Evolutionary conservation across 768 basidiomycete species (phyloP), one percentile per base, ranked within the genome.

Genomic region (Termitomyces sp.): DNA sequence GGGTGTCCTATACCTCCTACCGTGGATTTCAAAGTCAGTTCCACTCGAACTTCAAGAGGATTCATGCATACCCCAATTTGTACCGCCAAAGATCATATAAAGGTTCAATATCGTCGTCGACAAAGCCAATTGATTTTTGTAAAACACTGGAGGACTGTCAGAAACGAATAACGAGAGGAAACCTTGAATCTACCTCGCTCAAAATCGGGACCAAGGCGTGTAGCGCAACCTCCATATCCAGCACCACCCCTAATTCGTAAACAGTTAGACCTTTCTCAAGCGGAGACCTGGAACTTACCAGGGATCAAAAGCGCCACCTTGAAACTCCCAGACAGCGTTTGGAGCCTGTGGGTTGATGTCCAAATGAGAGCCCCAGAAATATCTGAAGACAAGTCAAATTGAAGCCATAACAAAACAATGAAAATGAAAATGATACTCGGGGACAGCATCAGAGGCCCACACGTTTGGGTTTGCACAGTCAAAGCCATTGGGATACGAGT

Each of bases 81-180:
- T 83, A 3, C 81, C 81, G 20, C 82, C 81, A 58, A 70, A 81
- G 11, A 78, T 73, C 82, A 84, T 84, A 67, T 84, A 84, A 16
- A 82, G 58, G 65, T 79, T 83, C 51, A 81, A 66, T 61, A 79
- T 72, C 12, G 81, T 82, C 4, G 79, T 79, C 9, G 80, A 80
- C 73, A 76, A 75, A 0, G 80, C 80, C 58, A 75, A 75, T 64
- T 80, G 66, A 59, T 79, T 78, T 62, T 82, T 79, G 66, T 82
- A 79, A 66, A 83, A 80, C 7, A 82, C 81, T 79, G 33, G 1
- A 44, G 16, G n/a, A 33, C 18, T 20, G n/a, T 55, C 40, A 55
- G 55, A 32, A 33, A 55, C 13, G 35, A 42, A 20, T 32, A 33
- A 55, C 7, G 22, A 11, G 44, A 32, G n/a, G 20, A 2, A 11